Evolutionary conservation across 208 protist genomes (phyloP), one percentile per base, ranked within the genome.

Genomic region (Naegleria lovaniensis): DNA sequence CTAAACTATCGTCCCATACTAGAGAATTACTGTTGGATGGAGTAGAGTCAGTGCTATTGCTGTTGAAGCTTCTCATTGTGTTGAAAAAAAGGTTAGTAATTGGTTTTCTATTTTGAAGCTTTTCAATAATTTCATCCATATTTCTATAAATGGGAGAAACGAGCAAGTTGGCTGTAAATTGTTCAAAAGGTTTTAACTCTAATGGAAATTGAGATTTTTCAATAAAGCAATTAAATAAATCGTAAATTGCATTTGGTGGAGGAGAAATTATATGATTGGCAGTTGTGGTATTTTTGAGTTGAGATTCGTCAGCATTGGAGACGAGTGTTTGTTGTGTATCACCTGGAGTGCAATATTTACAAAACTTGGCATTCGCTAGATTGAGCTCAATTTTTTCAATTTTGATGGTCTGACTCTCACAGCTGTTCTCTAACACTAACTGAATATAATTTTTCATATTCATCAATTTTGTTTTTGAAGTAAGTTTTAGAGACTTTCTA

Each of bases 381-480:
- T 84, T 33, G 29, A 84, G 76, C 15, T 84, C 76, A 84, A 84
- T 33, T 15, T 84, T 40, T 40, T 84, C 76, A 84, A 84, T 84
- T 33, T 33, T 84, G 33, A 84, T 11, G 29, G 29, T 15, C 6
- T 84, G 76, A 16, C 33, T 40, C 33, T 84, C 76, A 36, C 38
- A 40, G 15, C 5, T 41, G 29, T 84, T 84, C 15, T 84, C 76
- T 41, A 84, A 6, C 1, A 33, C 11, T 22, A 84, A 5, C 39
- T 84, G 76, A 84, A 84, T 40, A 40, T 84, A 84, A 84, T 84
- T 84, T 40, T 84, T 84, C 29, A 84, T 33, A 39, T 84, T 67
- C 22, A 67, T 15, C 55, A 67, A 19, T 67, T 67, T 67, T 4
- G 55, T 67, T 67, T 67, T 67, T 67, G 55, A 67, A 29, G 11